Evolutionary conservation across 2,329 filamentous ascomycete genomes (phyloP), one percentile per base, ranked within the genome.

Genomic region (Diaporthe citrichinensis): DNA sequence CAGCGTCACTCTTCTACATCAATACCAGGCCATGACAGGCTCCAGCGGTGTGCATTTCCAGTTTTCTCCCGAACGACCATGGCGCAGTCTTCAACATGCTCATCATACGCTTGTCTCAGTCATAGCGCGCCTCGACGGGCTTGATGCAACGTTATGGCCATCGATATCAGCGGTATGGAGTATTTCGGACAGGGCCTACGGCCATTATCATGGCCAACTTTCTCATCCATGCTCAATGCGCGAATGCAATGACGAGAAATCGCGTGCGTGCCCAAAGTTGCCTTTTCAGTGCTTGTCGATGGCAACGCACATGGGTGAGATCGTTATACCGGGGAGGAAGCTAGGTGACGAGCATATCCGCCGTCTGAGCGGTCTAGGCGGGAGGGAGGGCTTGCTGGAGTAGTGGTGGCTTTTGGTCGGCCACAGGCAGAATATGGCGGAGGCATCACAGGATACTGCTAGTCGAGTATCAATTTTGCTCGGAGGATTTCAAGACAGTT

Each of bases 1-100:
- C 49, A 51, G 77, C 79, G 77, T 77, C 76, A 78, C 77, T 77
- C 75, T 78, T 78, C 76, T 71, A 76, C 76, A 59, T 77, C 58
- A 36, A 61, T 71, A 36, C 51, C 67, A 23, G 72, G 59, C 49
- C 34, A 25, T 57, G 58, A 28, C 67, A 41, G n/a, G 69, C 51
- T 73, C 58, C 71, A 65, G 58, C 41, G 58, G 31, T 68, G 41
- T 74, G 28, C 20, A 28, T 49, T 51, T 72, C 34, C 49, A 28
- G 41, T 44, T 65, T 20, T 65, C 55, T 65, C 49, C 51, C 20
- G 46, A 44, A 46, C 23, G 49, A n/a, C 49, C 71, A 46, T 25
- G 58, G 25, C 36, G 20, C 25, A 31, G 46, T 51, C 39, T 57
- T 55, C 23, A 41, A 28, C 25, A 65, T 73, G 59, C 51, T 57